Percentiles rank a stretch among this genome's conserved stretches.
phyloP scores from a whole-genome alignment of 1,284 basidiomycete species.

The Sanghuangporus sanghuang region DNA sequence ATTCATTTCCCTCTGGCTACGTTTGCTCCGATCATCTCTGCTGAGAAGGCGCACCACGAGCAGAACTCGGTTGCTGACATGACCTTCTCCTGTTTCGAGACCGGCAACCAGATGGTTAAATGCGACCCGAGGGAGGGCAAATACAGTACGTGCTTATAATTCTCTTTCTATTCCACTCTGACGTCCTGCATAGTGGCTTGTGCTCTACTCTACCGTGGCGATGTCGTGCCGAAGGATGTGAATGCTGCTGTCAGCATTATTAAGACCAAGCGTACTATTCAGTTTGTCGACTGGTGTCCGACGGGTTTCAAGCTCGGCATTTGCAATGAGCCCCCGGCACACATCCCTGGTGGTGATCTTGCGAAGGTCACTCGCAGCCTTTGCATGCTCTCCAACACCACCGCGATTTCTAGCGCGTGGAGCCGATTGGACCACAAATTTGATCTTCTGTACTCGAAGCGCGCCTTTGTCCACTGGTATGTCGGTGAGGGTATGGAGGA shows the following conservation, averaged over 20 bases:
- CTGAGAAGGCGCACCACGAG: constrained; percentile 87
- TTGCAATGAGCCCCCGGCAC: constrained; percentile 92
- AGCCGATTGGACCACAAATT: constrained; percentile 96
- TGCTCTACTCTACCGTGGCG: constrained; percentile 88
- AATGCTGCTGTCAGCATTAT: constrained; percentile 91
- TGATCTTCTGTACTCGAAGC: constrained; percentile 92
- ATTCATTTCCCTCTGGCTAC: constrained; percentile 98
- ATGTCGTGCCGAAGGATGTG: constrained; percentile 97
- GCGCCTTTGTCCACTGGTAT: constrained; percentile 92
- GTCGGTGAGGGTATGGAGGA: constrained; percentile 99
- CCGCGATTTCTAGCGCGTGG: constrained; percentile 86
- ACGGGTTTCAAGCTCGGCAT: constrained; percentile 97
- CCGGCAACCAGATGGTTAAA: constrained; percentile 96
- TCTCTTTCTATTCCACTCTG: constrained; percentile 3
- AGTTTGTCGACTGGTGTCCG: constrained; percentile 98
- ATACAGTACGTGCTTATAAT: constrained; percentile 68
- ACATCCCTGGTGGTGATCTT: constrained; percentile 91
- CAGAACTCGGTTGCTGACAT: constrained; percentile 98
- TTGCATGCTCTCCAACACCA: constrained; percentile 90
- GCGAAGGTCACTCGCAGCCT: constrained; percentile 92
- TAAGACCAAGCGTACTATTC: constrained; percentile 97
- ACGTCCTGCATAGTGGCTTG: constrained; percentile 62
- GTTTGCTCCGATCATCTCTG: constrained; percentile 91
- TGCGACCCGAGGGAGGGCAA: constrained; percentile 94
- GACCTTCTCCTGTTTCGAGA: constrained; percentile 98